Evolutionary conservation across 2,329 filamentous ascomycete species (phyloP).

Genomic region (Talaromyces sp.): DNA sequence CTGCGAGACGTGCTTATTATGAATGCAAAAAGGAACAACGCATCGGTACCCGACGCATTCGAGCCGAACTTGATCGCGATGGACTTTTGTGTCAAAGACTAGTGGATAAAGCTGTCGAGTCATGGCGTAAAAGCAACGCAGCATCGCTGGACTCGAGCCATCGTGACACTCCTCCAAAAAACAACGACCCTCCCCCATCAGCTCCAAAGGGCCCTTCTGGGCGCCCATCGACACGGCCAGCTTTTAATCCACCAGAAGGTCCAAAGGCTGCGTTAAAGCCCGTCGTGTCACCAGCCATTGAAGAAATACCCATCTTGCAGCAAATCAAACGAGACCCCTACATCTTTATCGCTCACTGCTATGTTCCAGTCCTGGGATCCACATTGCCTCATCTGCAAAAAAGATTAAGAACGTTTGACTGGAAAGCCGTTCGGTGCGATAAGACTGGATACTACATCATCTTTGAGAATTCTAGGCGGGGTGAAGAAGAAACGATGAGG

Average conservation of each 20-base stretch:
- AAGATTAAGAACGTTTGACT: conserved; percentile 75
- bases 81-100: conserved; percentile 76
- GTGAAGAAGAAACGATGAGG: conserved; percentile 74
- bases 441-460: conserved; percentile 83
- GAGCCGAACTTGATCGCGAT: conserved; percentile 84
- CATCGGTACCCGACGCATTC: conserved; percentile 72
- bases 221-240: conserved; percentile 39
- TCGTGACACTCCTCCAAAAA: conserved; percentile 41
- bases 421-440: conserved; percentile 79
- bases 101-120: conserved; percentile 69
- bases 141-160: conserved; percentile 32
- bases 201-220: conserved; percentile 81
- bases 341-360: conserved; percentile 81
- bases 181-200: conserved; percentile 68
- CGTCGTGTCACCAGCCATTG: conserved; percentile 52
- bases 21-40: conserved; percentile 72
- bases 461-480: conserved; percentile 74
- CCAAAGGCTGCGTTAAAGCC: conserved; percentile 38
- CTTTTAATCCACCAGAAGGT: conserved; percentile 34
- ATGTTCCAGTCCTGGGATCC: conserved; percentile 79
- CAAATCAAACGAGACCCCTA: conserved; percentile 78
- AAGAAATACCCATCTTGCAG: conserved; percentile 62
- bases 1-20: conserved; percentile 72
- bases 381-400: conserved; percentile 90
- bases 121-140: conserved; percentile 53